Evolutionary conservation across 495 filamentous ascomycete species (phyloP).

Genomic region (Tuber calosporum): DNA sequence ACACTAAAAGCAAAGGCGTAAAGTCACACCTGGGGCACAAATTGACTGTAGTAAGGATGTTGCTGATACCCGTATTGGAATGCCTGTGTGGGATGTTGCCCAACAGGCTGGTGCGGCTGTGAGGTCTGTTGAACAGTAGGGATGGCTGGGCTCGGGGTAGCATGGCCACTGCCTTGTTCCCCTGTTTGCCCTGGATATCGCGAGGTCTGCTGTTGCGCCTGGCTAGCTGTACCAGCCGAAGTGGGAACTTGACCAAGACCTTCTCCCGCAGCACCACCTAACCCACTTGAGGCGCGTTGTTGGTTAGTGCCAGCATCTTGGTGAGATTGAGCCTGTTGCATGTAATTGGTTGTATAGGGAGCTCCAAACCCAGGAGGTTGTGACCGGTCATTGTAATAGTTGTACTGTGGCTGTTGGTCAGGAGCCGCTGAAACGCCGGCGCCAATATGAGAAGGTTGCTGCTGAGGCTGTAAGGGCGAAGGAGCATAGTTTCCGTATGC

Average conservation of each 20-base stretch:
- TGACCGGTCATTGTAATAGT: constrained; percentile 57
- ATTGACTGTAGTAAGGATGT: constrained; percentile 40
- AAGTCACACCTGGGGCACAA: constrained; percentile 37
- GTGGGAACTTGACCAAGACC: constrained; percentile 69
- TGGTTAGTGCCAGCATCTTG: constrained; percentile 68
- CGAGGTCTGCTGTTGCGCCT: constrained; percentile 51
- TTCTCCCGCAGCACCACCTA: constrained; percentile 65
- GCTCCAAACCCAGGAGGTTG: constrained; percentile 46
- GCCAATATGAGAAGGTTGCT: constrained; percentile 66
- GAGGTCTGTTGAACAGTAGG: constrained; percentile 54
- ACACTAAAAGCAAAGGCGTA: not conserved
- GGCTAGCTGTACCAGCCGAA: constrained; percentile 47
- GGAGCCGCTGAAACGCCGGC: constrained; percentile 49
- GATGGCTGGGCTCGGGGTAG: constrained; percentile 74
- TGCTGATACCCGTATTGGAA: constrained; percentile 37
- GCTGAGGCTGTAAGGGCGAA: constrained; percentile 72
- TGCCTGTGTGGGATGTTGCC: constrained; percentile 39
- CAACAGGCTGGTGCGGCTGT: constrained; percentile 38
- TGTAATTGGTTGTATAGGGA: constrained; percentile 60
- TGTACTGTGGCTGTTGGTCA: constrained; percentile 63
- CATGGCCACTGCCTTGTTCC: constrained; percentile 74
- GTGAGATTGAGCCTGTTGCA: constrained; percentile 51
- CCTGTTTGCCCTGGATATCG: constrained; percentile 61
- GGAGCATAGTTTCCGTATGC: constrained; percentile 69
- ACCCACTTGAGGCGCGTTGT: constrained; percentile 65